Evolutionary conservation across 371 early-diverging fungal species (phyloP).

Genomic region (Encephalitozoon intestinalis): DNA sequence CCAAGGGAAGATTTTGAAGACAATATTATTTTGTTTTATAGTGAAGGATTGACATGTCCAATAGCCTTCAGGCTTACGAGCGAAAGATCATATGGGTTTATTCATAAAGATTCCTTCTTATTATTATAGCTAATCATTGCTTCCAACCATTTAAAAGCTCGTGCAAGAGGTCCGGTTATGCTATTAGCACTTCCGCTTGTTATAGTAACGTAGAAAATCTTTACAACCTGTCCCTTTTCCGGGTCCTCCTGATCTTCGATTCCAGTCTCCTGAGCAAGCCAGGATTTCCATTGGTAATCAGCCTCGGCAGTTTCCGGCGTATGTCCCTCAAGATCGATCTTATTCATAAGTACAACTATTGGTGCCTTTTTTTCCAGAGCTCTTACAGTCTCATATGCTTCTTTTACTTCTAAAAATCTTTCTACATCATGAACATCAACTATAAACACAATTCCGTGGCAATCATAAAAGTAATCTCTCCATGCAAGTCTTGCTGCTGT

Average conservation of each 20-base stretch:
- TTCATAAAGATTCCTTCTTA: conserved; percentile 1
- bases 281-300: conserved; percentile 38
- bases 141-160: conserved; percentile 35
- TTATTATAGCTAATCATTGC: conserved; percentile 30
- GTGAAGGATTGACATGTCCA: not conserved
- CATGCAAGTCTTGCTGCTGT: conserved; percentile 57
- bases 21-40: conserved; percentile 2
- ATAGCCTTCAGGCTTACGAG: not conserved
- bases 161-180: conserved; percentile 29
- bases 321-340: conserved; percentile 56
- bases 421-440: conserved; percentile 57
- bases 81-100: not conserved
- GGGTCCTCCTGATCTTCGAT: conserved; percentile 46
- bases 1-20: not conserved
- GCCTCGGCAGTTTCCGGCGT: conserved; percentile 27
- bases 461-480: conserved; percentile 59
- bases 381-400: conserved; percentile 53
- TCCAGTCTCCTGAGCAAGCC: conserved; percentile 37
- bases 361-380: conserved; percentile 52
- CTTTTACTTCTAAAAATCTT: conserved; percentile 54
- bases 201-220: conserved; percentile 53
- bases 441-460: conserved; percentile 61
- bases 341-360: conserved; percentile 62
- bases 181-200: conserved; percentile 26
- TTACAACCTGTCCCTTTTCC: conserved; percentile 47